Evolutionary conservation across 2,329 filamentous ascomycete species (phyloP), one percentile per base, ranked within the genome.

Genomic region (Penicillium expansum): DNA sequence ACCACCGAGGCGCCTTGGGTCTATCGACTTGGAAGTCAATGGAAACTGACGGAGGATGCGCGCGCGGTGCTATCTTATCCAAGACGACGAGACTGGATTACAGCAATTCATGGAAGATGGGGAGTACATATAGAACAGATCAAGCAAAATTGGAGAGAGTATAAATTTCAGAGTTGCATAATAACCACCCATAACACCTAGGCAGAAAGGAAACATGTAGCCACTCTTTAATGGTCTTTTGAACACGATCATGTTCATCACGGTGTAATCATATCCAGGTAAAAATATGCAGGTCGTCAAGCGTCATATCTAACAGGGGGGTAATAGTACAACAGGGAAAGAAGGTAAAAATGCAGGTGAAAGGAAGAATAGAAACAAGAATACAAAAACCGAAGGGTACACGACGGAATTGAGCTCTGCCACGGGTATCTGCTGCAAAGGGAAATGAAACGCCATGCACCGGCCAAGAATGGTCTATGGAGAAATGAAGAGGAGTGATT

Each of bases 401-500:
- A 52, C 10, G 33, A 42, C 50, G 50, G 32, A 39, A 56, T 47
- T 55, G 55, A 59, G 44, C 35, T 55, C 55, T 63, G 52, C 48
- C 61, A 56, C 45, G 62, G 63, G 64, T 65, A 65, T 65, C 57
- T 63, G 63, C 55, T 38, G 33, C 48, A 45, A 56, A 52, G 55
- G 38, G 52, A 61, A 54, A 58, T 50, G 56, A 50, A 65, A 67
- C 63, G 64, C 63, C 62, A 57, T 57, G 49, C 56, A 61, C 53
- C 59, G 33, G 48, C 39, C 43, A 56, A 42, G 52, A 60, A 55
- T 45, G 52, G 29, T 50, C 42, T 56, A 62, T 50, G 52, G 52
- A n/a, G 54, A 37, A 52, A 39, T 29, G 45, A 53, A 30, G n/a
- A 39, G 33, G 35, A 13, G 49, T 27, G 42, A 35, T 29, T 30